Conservation (phyloP, 73 alveolate species). For the Effrenium voratum region DNA sequence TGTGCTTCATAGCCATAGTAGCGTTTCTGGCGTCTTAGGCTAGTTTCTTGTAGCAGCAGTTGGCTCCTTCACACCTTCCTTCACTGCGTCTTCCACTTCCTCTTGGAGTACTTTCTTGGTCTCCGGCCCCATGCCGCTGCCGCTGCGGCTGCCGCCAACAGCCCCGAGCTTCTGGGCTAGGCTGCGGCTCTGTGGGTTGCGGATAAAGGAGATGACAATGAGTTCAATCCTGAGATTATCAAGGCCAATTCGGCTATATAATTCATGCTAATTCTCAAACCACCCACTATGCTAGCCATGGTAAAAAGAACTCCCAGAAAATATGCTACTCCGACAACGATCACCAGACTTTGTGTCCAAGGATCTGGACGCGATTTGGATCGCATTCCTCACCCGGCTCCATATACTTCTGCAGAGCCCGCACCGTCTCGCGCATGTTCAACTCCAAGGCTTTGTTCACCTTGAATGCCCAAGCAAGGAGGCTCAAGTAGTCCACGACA, state of each 20-base stretch:
- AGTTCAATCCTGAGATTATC: not conserved
- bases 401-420: not conserved
- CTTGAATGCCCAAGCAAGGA: not conserved
- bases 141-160: not conserved
- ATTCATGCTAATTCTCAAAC: no score
- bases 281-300: not conserved
- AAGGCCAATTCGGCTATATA: no score
- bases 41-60: not conserved
- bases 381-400: slow-evolving; percentile 16
- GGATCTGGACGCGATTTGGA: slow-evolving; percentile 15
- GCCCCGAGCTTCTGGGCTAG: slow-evolving; percentile 7
- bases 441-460: slow-evolving; percentile 21
- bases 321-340: not conserved
- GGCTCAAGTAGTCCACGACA: slow-evolving; percentile 45
- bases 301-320: not conserved
- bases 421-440: slow-evolving; percentile 21
- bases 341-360: no score
- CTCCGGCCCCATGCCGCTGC: not conserved
- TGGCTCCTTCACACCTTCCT: not conserved
- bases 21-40: not conserved
- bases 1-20: not conserved
- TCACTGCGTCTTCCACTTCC: slow-evolving; percentile 12
- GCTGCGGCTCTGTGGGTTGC: not conserved
- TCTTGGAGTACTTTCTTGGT: not conserved
- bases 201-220: slow-evolving; percentile 34